phyloP scores from a whole-genome alignment of 2,329 filamentous ascomycete genomes.

The Beauveria bassiana region DNA sequence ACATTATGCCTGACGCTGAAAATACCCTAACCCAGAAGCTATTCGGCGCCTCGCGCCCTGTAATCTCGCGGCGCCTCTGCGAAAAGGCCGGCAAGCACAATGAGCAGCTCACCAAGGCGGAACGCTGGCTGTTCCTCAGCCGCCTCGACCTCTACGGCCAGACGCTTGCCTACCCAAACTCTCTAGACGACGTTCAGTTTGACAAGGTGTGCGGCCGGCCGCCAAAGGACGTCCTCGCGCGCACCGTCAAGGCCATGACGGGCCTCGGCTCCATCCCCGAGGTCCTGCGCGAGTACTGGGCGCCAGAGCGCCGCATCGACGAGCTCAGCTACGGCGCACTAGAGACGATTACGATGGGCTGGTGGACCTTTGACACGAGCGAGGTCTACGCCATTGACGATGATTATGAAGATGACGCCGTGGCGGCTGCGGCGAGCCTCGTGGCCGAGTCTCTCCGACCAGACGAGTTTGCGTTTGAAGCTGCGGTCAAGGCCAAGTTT shows the following conservation, averaged over 20 bases:
- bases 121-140: conserved; percentile 14
- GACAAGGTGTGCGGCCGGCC: conserved; percentile 14
- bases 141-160: conserved; percentile 14
- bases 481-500: background rate
- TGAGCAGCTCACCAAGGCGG: conserved; percentile 13
- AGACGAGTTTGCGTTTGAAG: background rate
- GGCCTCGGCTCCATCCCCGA: background rate
- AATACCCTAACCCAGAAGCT: background rate
- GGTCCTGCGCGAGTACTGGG: background rate
- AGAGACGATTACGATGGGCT: background rate
- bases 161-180: conserved; percentile 12
- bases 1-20: background rate
- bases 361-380: conserved; percentile 7
- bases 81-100: conserved; percentile 14
- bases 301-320: conserved; percentile 1
- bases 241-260: conserved; percentile 4
- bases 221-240: conserved; percentile 6
- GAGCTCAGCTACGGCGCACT: conserved; percentile 1
- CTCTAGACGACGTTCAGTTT: conserved; percentile 10
- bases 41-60: background rate
- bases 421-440: background rate
- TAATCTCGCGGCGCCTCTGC: conserved; percentile 11
- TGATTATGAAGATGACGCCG: background rate
- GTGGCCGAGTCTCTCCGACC: background rate
- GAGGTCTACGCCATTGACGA: background rate